Evolutionary conservation across 208 protist species (phyloP), one percentile per base, ranked within the genome.

Genomic region (Leishmania lainsoni): DNA sequence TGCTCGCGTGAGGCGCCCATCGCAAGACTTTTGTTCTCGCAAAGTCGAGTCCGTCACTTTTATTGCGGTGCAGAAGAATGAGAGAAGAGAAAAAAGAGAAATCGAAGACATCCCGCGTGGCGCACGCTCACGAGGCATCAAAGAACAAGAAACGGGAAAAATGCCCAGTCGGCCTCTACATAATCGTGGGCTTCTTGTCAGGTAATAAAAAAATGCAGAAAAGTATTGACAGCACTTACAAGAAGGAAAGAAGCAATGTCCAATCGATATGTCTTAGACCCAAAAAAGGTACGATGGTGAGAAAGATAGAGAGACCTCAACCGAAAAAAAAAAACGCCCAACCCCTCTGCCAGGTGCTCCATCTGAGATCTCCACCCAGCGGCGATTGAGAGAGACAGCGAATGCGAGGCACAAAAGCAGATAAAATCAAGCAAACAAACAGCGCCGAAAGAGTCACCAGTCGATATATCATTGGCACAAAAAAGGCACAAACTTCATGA

Each of bases 1-100:
- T 61, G 5, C 32, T 76, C 71, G 71, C 42, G 51, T 76, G 71
- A 76, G 51, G 17, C 51, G 29, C 49, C 12, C 51, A 26, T 59
- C 71, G 71, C 71, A 61, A 76, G 71, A 76, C 71, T 5, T 48
- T n/a, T 61, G 71, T 76, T 61, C 71, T 76, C 71, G 51, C 71
- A 29, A 16, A 10, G 71, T 61, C 3, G 49, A 76, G 49, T 45
- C 26, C 59, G 22, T 73, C 68, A 32, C 45, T 52, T 52, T 52
- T 42, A 35, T 68, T 42, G 63, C 8, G 52, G 22, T 20, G 32
- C 66, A 71, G 45, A 51, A 45, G 39, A 73, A 52, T 52, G 45
- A 2, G 9, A 52, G 16, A 17, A 8, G 26, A 29, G n/a, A 32
- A 16, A 32, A 10, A 58, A 35, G 32, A 76, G 51, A 76, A 29